phyloP scores from a whole-genome alignment of 163 green algal species.

The Chlamydomonas reinhardtii region DNA sequence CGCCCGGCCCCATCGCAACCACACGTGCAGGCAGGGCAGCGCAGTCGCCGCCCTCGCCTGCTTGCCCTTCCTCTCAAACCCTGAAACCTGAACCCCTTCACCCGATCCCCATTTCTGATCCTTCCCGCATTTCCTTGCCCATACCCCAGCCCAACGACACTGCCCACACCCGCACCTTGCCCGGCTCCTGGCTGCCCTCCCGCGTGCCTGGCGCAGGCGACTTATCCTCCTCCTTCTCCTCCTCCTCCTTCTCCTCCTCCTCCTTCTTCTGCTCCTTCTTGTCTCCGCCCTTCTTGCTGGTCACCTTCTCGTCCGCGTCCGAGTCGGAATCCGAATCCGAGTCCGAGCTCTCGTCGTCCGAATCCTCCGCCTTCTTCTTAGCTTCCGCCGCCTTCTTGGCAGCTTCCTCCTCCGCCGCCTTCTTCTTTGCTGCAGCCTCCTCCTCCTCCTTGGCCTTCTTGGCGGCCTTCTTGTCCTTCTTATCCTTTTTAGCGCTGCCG shows the following conservation, averaged over 20 bases:
- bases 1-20: too few species aligned
- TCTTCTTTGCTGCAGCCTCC: slow-evolving; percentile 1
- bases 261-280: too few species aligned
- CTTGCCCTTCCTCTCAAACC: too few species aligned
- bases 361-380: background rate
- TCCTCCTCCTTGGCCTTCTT: background rate
- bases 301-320: background rate
- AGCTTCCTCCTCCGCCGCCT: slow-evolving; percentile 23
- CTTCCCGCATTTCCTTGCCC: too few species aligned
- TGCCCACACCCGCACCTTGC: too few species aligned
- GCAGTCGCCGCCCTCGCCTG: too few species aligned
- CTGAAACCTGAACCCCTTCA: too few species aligned
- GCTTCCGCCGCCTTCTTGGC: background rate
- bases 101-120: too few species aligned
- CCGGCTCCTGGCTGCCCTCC: slow-evolving; percentile 21
- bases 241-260: background rate
- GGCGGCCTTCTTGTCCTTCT: slow-evolving; percentile 29
- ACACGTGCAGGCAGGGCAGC: too few species aligned
- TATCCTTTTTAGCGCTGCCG: slow-evolving; percentile 11
- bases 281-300: background rate
- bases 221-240: background rate
- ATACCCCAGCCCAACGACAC: background rate
- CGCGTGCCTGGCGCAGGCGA: background rate
- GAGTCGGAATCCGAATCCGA: background rate
- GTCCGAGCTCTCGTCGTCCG: background rate